Evolutionary conservation across 257 asterid genomes (phyloP), one percentile per base, ranked within the genome.

Genomic region (Fraxinus excelsior): DNA sequence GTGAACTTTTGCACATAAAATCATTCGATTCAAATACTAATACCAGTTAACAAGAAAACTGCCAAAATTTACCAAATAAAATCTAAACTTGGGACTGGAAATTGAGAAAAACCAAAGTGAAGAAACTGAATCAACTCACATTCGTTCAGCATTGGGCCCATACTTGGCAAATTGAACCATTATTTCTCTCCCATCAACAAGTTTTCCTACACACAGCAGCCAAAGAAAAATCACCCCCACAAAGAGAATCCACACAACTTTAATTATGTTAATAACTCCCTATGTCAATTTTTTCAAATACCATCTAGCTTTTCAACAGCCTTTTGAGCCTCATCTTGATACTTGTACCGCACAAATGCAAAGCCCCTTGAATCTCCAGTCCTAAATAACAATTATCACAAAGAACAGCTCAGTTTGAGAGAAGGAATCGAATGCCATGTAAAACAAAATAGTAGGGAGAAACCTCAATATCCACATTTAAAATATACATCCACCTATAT

Each of bases 351-450:
- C 74, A 96, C 98, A 83, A 96, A 96, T 2, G 98, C 99, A 86
- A 93, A 96, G 21, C 98, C 99, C 85, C 96, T 85, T 2, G 98
- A 96, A 85, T 96, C 98, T n/a, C 99, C 99, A 75, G 97, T 96
- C 92, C 99, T 96, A 62, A 67, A 18, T 40, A 6, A 19, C 34
- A 70, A 34, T 1, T 21, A 31, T 19, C 32, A 82, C 31, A 67
- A 38, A 53, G 32, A 78, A 18, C n/a, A 72, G 14, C 38, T 37
- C 71, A 76, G 28, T 44, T 56, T 9, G 65, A 58, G 12, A 46
- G 0, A 42, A 42, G 18, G 37, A 69, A 5, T 51, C 23, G 14
- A 51, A 18, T 51, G 23, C 7, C 62, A 51, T 19, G 25, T 51
- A 51, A 18, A 51, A 51, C 62, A 51, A 51, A 51, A 18, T 19